Evolutionary conservation across 2,329 filamentous ascomycete species (phyloP), one percentile per base, ranked within the genome.

Genomic region (Diatrype stigma): DNA sequence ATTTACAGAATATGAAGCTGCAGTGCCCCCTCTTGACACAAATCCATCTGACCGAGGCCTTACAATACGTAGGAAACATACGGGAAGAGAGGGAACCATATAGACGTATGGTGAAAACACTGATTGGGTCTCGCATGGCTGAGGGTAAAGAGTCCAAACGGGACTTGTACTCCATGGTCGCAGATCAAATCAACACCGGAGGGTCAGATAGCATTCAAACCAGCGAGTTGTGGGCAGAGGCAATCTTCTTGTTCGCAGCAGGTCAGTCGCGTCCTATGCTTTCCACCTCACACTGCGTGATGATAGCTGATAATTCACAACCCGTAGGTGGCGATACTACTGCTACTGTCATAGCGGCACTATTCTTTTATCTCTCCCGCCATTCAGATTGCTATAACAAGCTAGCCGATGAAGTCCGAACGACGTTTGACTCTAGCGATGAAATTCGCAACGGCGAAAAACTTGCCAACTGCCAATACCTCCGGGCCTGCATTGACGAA

Each of bases 351-450:
- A 46, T 35, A 14, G 45, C 45, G 14, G 45, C 45, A 11, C 28
- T 46, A 16, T 46, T 60, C n/a, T 61, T 60, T 47, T 58, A 56
- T 45, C 49, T 61, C 1, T 44, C 50, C 11, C 51, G 51, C 16
- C 45, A 55, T 19, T 49, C 56, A 47, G 38, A 34, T 28, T 57
- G 12, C 34, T 40, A 40, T 14, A 40, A 3, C 46, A 51, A 26
- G 38, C 52, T 42, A 30, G 52, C 12, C 19, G 7, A 34, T 3
- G 45, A 52, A n/a, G 5, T 62, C 50, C 53, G 47, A 2, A 17
- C 44, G 5, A 51, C 44, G 3, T 55, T 55, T 26, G 14, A 19
- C 3, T 10, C 11, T 3, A 45, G 45, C 32, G 16, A 34, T n/a
- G 51, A 51, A 17, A 51, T 55, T 1, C 30, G 19, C 5, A n/a